Base-by-base conservation (phyloP, 192 early-diverging fungal species). In the Ambispora gerdemannii region DNA sequence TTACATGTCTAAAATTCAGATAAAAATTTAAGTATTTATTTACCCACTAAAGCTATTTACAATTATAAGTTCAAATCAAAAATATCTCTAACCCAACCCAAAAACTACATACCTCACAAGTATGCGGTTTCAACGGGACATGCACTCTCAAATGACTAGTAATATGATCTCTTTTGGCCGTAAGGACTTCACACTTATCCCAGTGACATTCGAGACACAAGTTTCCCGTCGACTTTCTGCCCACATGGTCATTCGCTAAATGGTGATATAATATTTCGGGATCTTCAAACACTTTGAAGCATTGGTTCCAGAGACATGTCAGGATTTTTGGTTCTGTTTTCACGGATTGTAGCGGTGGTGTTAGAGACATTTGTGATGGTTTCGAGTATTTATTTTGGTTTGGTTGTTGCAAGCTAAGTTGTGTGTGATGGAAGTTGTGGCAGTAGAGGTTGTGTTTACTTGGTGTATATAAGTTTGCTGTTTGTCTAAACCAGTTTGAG, bases 131-230 rank as follows among this genome's bases (percentile, higher is more conserved):
- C 22, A 93, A 84, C 7, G 92, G 87, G 4, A 98, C 88, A 75
- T 98, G 96, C 50, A 95, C 90, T 63, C 95, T 83, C 70, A 97
- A 78, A 73, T 98, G 96, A n/a, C 89, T 91, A n/a, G 95, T 98
- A 55, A 97, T 91, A 76, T 98, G 96, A 78, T 98, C 96, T 70
- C 96, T 81, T 83, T 98, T 98, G 22, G 81, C 78, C 47, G 87
- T 89, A 49, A 76, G 76, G 28, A 88, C 81, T 22, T 75, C 73
- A 81, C 96, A 97, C 33, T 81, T 86, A 38, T 88, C 90, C 95
- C 95, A 98, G 56, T 86, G 83, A 80, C 96, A 98, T 50, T 78
- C 82, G 47, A 98, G 86, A 51, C 90, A 93, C 33, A 96, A 82
- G 75, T 95, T 96, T 73, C 89, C 87, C 25, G 88, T 90, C 3